phyloP scores from a whole-genome alignment of 2,329 filamentous ascomycete genomes.

The Fusarium nanum region DNA sequence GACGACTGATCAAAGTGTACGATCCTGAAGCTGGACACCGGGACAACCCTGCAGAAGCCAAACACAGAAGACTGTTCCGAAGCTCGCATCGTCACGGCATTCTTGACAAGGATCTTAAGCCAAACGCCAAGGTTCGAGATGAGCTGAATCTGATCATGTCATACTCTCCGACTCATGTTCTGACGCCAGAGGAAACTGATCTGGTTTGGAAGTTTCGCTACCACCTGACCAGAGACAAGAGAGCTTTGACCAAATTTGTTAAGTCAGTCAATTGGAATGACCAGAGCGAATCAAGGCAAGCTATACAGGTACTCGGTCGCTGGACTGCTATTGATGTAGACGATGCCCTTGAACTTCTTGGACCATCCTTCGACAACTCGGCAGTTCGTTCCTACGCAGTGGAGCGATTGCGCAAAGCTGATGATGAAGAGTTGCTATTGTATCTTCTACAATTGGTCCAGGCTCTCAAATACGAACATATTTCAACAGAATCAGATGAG shows the following conservation, averaged over 20 bases:
- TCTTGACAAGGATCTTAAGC: conserved; percentile 93
- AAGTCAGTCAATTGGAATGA: conserved; percentile 98
- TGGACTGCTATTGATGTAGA: conserved; percentile 99
- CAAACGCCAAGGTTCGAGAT: conserved; percentile 94
- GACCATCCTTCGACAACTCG: conserved; percentile 89
- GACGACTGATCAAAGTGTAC: conserved; percentile 84
- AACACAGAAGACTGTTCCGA: conserved; percentile 90
- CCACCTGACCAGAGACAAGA: conserved; percentile 91
- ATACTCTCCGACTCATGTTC: conserved; percentile 89
- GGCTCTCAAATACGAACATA: conserved; percentile 92
- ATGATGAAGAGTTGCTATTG: conserved; percentile 89
- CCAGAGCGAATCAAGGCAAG: conserved; percentile 84
- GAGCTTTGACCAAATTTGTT: conserved; percentile 94
- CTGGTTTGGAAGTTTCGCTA: conserved; percentile 98
- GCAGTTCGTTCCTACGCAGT: conserved; percentile 94
- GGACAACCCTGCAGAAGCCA: conserved; percentile 95
- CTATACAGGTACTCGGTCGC: conserved; percentile 87
- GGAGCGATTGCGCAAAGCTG: conserved; percentile 88
- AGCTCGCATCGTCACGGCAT: conserved; percentile 92
- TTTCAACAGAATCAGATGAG: conserved; percentile 66
- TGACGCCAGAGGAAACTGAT: conserved; percentile 93
- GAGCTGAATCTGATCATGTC: conserved; percentile 91
- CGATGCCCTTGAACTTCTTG: conserved; percentile 92
- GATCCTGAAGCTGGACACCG: conserved; percentile 90
- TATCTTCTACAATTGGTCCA: conserved; percentile 96